Evolutionary conservation across 23 red algal genomes (phyloP), one percentile per base, ranked within the genome.

Genomic region (Gracilaria vermiculophylla): DNA sequence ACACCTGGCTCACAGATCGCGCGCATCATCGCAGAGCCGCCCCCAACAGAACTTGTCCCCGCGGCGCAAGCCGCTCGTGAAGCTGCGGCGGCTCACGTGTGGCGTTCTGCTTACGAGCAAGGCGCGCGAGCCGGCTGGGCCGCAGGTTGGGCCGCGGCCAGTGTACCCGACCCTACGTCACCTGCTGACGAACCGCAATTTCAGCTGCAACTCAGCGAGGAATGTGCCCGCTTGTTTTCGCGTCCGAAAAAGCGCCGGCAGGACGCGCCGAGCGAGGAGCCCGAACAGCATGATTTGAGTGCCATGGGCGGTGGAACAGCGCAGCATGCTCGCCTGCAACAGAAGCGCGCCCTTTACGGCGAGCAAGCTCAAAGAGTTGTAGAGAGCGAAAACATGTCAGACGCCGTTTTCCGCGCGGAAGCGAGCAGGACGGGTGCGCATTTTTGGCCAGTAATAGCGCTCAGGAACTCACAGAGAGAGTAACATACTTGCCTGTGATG

Each of bases 41-140:
- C 67, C 5, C 67, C 67, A 20, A 25, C 67, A 73, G 32, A 5
- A 48, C 39, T 73, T 1, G 67, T 73, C 10, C 42, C 67, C 5
- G 67, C 42, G 9, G 36, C 67, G 9, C 37, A 73, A 17, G 67
- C 67, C 8, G 67, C 67, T 13, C 67, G 42, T 6, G 37, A 73
- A 37, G 67, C 67, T 1, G 67, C 67, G 12, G 36, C 67, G 17
- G 67, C 39, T 10, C 42, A 45, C 13, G 67, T 73, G 8, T 73
- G 67, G 67, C 67, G 67, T 45, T 45, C 67, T 40, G 67, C 67
- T 24, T 73, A 73, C 17, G 67, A 42, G 67, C 67, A 73, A 73
- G 67, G 67, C 39, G 67, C 67, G 23, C 32, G 67, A 73, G 39
- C 67, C 25, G 67, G 39, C 3, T 73, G 67, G 67, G 37, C 40